Conservation (phyloP, 176 grass and related monocot species). For the Aegilops sharonensis region DNA sequence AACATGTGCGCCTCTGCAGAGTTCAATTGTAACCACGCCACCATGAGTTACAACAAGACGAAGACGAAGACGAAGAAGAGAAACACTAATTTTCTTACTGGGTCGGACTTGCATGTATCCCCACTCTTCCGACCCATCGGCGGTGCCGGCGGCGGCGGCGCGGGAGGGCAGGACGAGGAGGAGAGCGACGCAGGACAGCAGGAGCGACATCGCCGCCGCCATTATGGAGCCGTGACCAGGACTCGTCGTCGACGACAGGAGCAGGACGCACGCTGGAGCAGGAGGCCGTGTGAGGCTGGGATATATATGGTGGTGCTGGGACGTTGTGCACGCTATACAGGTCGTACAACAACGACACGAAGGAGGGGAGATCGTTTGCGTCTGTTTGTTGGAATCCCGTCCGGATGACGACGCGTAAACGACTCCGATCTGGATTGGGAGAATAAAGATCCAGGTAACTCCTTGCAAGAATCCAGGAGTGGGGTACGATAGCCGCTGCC, state of each 20-base stretch:
- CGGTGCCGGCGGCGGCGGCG: conserved; percentile 31
- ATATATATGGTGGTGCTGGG: conserved; percentile 3
- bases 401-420: neutral
- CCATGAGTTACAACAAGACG: neutral
- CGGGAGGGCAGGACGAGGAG: neutral
- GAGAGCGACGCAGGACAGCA: conserved; percentile 9
- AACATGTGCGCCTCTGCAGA: conserved; percentile 90
- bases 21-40: neutral
- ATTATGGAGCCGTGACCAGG: neutral
- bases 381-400: neutral
- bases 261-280: neutral
- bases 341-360: neutral
- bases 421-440: neutral
- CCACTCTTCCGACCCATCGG: conserved; percentile 84
- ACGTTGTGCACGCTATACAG: neutral
- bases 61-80: neutral
- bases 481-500: neutral
- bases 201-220: neutral
- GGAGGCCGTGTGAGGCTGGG: neutral
- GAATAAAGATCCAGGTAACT: neutral
- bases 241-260: neutral
- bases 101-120: conserved; percentile 85
- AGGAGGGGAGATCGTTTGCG: neutral
- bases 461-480: neutral
- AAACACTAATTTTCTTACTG: conserved; percentile 33